phyloP scores from a whole-genome alignment of 176 grass and related monocot genomes.

The Pharus latifolius region DNA sequence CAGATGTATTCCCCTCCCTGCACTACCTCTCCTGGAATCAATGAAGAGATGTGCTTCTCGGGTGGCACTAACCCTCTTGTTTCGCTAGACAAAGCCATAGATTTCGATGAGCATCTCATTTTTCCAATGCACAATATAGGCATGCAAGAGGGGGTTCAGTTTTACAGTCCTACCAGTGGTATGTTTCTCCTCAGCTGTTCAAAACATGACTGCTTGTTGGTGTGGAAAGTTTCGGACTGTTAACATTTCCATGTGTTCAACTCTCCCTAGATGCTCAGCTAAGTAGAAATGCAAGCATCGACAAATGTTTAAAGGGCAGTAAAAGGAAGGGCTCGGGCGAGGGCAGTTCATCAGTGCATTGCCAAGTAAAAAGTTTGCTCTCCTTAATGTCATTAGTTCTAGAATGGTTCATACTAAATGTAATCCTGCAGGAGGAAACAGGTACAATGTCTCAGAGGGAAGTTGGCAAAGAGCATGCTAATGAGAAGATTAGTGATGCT shows the following conservation, averaged over 20 bases:
- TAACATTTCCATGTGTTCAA: background rate
- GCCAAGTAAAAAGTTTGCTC: constrained; percentile 12
- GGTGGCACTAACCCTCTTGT: constrained; percentile 37
- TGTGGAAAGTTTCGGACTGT: background rate
- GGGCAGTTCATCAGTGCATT: constrained; percentile 24
- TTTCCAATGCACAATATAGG: constrained; percentile 35
- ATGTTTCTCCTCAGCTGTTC: background rate
- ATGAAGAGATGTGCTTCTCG: constrained; percentile 29
- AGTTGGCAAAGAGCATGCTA: constrained; percentile 12
- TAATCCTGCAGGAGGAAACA: constrained; percentile 18
- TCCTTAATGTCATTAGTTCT: background rate
- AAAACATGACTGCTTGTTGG: background rate
- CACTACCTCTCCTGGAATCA: constrained; percentile 21
- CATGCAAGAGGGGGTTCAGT: constrained; percentile 20
- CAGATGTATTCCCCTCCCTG: constrained; percentile 40
- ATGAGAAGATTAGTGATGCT: constrained; percentile 19
- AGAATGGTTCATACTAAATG: background rate
- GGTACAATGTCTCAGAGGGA: constrained; percentile 19
- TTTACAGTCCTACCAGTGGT: constrained; percentile 28
- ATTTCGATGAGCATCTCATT: constrained; percentile 52
- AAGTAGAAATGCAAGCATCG: constrained; percentile 36
- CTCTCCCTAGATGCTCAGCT: constrained; percentile 19
- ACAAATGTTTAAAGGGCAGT: constrained; percentile 23
- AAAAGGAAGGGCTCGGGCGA: constrained; percentile 46
- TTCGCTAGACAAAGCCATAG: constrained; percentile 47